Percentiles rank a stretch among this genome's conserved stretches.
These are phyloP conservation scores for Fomitopsis serialis DNA, from an alignment of 768 basidiomycete genomes.

Conservation along the genomic window DNA sequence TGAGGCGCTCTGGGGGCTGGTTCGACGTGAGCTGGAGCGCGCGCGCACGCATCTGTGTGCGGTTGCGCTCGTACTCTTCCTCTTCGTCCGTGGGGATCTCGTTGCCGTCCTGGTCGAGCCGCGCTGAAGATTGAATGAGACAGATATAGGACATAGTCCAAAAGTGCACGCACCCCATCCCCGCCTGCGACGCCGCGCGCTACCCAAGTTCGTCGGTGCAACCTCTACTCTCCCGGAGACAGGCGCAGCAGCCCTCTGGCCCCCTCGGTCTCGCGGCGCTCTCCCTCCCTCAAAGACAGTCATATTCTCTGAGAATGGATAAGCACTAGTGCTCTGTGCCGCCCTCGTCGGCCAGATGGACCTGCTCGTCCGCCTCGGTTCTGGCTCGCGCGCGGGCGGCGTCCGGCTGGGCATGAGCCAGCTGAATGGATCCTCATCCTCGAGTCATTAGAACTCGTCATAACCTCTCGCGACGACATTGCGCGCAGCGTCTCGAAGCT, in stretches of 20 bases:
- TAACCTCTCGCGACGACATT: background rate
- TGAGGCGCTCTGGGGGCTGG: background rate
- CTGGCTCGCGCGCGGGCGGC: background rate
- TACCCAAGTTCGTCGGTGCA: background rate
- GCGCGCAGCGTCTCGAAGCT: background rate
- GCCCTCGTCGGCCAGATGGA: background rate
- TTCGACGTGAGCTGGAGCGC: conserved; percentile 11
- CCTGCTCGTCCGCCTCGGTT: too few relatives aligned
- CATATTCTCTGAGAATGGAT: background rate
- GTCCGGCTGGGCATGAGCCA: conserved; percentile 2
- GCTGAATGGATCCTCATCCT: conserved; percentile 5
- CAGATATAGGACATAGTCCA: too few relatives aligned
- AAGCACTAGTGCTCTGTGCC: background rate
- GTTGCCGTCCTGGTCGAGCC: conserved; percentile 49
- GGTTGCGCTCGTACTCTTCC: conserved; percentile 50
- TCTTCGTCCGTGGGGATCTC: conserved; percentile 61
- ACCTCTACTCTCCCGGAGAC: background rate
- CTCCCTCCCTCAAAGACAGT: background rate
- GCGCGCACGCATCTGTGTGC: conserved; percentile 30
- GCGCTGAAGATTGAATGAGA: conserved; percentile 19
- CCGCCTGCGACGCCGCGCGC: conserved; percentile 10
- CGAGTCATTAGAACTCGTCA: background rate
- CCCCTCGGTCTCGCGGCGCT: background rate
- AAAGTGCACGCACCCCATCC: conserved; percentile 15
- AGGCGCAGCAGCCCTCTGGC: background rate